Evolutionary conservation across 805 yeast genomes (phyloP).

Genomic region (Teunomyces funiuensis): DNA sequence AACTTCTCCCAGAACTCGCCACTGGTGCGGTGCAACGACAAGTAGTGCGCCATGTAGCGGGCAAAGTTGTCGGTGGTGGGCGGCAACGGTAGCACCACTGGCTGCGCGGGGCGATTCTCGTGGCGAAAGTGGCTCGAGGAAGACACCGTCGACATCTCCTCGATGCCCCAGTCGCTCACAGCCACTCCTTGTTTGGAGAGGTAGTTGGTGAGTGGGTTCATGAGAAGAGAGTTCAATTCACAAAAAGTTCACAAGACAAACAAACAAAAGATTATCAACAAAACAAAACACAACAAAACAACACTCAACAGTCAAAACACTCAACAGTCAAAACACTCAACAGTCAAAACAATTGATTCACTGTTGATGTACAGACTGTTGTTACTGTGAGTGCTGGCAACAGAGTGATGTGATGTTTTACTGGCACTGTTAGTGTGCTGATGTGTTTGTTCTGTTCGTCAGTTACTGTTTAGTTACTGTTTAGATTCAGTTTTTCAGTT

Average conservation of each 20-base stretch:
- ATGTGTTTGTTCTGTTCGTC: no score
- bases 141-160: conserved; percentile 18
- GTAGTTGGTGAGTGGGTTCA: conserved; percentile 27
- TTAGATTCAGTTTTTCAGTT: no score
- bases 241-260: conserved; percentile 21
- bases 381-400: no score
- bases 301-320: neutral
- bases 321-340: no score
- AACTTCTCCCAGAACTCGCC: conserved; percentile 38
- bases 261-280: neutral
- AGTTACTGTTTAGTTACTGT: no score
- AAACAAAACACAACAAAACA: no score
- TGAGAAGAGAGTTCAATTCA: no score
- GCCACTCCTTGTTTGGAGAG: conserved; percentile 13
- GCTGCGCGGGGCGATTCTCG: conserved; percentile 1
- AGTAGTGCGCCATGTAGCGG: conserved; percentile 26
- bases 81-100: neutral
- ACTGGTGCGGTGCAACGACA: conserved; percentile 16
- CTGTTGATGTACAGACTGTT: no score
- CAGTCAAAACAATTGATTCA: no score
- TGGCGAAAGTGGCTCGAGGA: conserved; percentile 7
- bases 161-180: conserved; percentile 40
- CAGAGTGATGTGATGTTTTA: no score
- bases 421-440: no score
- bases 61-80: conserved; percentile 21